These are phyloP conservation scores for Fusarium praegraminearum DNA, from an alignment of 2,329 filamentous ascomycete species.

Conservation along the genomic window DNA sequence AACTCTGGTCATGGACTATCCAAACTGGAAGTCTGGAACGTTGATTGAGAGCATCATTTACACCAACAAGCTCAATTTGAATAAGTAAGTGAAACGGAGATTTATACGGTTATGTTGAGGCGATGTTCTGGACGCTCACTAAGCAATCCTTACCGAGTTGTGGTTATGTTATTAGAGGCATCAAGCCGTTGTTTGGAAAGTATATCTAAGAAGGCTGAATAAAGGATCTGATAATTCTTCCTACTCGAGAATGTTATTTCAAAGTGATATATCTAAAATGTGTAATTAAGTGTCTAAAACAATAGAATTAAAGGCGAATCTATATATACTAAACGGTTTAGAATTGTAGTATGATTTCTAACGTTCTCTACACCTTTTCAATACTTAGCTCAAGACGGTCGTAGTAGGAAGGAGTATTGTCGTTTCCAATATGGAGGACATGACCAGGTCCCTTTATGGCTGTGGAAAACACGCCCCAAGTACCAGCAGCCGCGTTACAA, in stretches of 20 bases:
- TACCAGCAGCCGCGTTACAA: not conserved
- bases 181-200: no score
- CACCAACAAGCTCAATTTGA: no score
- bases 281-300: not conserved
- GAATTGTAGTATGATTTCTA: not conserved
- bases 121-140: no score
- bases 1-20: no score
- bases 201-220: fast-evolving
- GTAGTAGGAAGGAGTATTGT: not conserved
- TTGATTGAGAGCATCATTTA: no score
- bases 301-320: not conserved
- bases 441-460: not conserved
- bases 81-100: no score
- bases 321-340: not conserved
- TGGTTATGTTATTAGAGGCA: no score
- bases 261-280: fast-evolving
- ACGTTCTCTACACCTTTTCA: not conserved
- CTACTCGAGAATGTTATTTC: fast-evolving
- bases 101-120: no score
- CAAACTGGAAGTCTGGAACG: no score
- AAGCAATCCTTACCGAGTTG: no score
- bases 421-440: not conserved
- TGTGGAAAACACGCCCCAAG: not conserved
- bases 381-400: not conserved
- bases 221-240: no score